A percentile compares a stretch with the other conserved stretches of the same genome.
phyloP scores from a whole-genome alignment of 768 basidiomycete species.

The Trametes elegans region DNA sequence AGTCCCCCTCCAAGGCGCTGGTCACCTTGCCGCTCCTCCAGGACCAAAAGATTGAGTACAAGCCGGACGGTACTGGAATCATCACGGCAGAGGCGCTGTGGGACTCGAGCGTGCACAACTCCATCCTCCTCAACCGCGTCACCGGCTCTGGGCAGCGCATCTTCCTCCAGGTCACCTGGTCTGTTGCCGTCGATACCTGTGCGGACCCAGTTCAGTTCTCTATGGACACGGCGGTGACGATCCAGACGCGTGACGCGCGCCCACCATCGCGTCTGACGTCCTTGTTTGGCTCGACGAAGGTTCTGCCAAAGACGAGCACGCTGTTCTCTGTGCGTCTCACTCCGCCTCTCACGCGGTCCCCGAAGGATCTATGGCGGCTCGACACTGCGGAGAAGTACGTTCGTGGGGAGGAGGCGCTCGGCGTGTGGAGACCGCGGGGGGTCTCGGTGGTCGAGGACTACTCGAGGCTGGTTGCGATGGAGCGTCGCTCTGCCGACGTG shows the following conservation, averaged over 20 bases:
- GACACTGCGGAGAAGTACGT: conserved; percentile 97
- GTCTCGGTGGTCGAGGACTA: conserved; percentile 89
- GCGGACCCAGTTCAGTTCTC: conserved; percentile 84
- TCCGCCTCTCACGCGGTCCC: conserved; percentile 82
- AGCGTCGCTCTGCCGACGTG: conserved; percentile 81
- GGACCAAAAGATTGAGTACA: conserved; percentile 73
- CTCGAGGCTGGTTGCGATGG: conserved; percentile 64
- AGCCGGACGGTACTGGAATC: conserved; percentile 77
- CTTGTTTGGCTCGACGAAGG: conserved; percentile 76
- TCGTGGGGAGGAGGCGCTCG: conserved; percentile 83
- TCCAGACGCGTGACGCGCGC: conserved; percentile 81
- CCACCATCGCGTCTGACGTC: conserved; percentile 76
- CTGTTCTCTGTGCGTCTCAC: conserved; percentile 80
- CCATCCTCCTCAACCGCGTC: conserved; percentile 79
- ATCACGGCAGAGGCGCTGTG: conserved; percentile 75
- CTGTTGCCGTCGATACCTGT: conserved; percentile 80
- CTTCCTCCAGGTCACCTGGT: conserved; percentile 73
- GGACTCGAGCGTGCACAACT: conserved; percentile 93
- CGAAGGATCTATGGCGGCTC: conserved; percentile 89
- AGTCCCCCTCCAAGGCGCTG: conserved; percentile 68
- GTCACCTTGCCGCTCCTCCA: conserved; percentile 73
- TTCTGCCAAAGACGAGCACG: conserved; percentile 75
- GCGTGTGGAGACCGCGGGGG: conserved; percentile 84
- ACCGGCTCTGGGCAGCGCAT: conserved; percentile 78
- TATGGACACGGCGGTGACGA: conserved; percentile 82